Base-by-base conservation (phyloP, 2,329 filamentous ascomycete species). In the Alternaria sp. region DNA sequence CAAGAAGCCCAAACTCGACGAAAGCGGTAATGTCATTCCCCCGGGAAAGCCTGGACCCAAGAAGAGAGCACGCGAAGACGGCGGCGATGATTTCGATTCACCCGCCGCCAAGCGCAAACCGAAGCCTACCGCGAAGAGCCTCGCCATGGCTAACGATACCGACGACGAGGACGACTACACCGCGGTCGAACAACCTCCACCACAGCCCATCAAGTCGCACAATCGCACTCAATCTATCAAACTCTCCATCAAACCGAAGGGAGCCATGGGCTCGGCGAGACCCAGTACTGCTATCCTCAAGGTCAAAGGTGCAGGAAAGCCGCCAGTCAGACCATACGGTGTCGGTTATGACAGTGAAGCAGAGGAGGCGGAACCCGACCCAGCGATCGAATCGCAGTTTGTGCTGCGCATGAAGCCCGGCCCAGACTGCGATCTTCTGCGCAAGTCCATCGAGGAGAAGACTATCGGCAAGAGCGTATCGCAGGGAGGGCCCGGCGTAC, bases 261-360 rank as follows among this genome's bases (percentile, higher is more conserved):
- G 43, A 2, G 69, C 62, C 36, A 56, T 56, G 25, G 34, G 59
- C 6, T 57, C 61, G 25, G 61, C 70, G 53, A 59, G 69, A 43
- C 56, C 70, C 30, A 59, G 64, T 14, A 71, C 73, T 2, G 70
- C 67, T 8, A 65, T 76, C n/a, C 60, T 78, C 22, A 78, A 77
- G 60, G 66, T 79, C 62, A 78, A 77, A 52, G 73, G 75, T 20
- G 65, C 65, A 0, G 76, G 76, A 6, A 78, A 73, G 57, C 70
- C 74, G 3, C 77, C 76, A 1, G 44, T 58, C 11, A 60, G 92
- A 65, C 89, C 89, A 5, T 86, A 88, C 1, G 95, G 95, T 53
- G 93, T 97, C 57, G 95, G 94, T 8, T 99, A 98, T 79, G 95
- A 99, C 77, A 97, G 94, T 3, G 95, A 98, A 79, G 93, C 94